A percentile compares a stretch with the other conserved stretches of the same genome.
Evolutionary conservation across 176 grass and related monocot species (phyloP).

Genomic region (Alopecurus myosuroides): DNA sequence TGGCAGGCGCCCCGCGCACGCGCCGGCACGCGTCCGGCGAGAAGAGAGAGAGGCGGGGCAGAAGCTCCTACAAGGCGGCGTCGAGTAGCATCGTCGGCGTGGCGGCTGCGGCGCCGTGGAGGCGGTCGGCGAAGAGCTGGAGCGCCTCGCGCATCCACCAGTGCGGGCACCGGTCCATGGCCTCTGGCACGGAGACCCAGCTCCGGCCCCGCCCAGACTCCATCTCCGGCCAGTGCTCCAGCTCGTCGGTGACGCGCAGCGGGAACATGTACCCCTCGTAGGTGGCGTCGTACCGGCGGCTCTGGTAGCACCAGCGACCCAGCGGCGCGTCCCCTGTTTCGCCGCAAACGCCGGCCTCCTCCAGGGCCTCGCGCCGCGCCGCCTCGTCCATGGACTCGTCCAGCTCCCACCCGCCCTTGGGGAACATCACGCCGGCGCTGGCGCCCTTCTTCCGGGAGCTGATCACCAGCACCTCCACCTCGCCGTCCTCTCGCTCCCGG

Average conservation of each 20-base stretch:
- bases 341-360: slow-evolving; percentile 65
- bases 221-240: slow-evolving; percentile 60
- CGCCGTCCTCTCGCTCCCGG: background rate
- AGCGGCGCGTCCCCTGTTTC: slow-evolving; percentile 14
- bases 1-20: no score
- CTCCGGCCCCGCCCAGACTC: slow-evolving; percentile 6
- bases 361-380: slow-evolving; percentile 48
- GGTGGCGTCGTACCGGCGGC: slow-evolving; percentile 41
- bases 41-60: no score
- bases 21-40: no score
- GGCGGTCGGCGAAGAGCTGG: slow-evolving; percentile 9
- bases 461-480: slow-evolving; percentile 61
- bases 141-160: slow-evolving; percentile 39
- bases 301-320: slow-evolving; percentile 48
- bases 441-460: slow-evolving; percentile 54
- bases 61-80: no score
- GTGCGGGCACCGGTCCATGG: slow-evolving; percentile 28
- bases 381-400: slow-evolving; percentile 67
- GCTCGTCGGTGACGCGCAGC: slow-evolving; percentile 47
- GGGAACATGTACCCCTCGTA: slow-evolving; percentile 59
- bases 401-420: slow-evolving; percentile 75
- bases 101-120: no score
- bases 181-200: slow-evolving; percentile 40
- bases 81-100: no score
- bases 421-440: slow-evolving; percentile 42